Base-by-base conservation (phyloP, 1,284 basidiomycete genomes). In the Melampsora americana region DNA sequence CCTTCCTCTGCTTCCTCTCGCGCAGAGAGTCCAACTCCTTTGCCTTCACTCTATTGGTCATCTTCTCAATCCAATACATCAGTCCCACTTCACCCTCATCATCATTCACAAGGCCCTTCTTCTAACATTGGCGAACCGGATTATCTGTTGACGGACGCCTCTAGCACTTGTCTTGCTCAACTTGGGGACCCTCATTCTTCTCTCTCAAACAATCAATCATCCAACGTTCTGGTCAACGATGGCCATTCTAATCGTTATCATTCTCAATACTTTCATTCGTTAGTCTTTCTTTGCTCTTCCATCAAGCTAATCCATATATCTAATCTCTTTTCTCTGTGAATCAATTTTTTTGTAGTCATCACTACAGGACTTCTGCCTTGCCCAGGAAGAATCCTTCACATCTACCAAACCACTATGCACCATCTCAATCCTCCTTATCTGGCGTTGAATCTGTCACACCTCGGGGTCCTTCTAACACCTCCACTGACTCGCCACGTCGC, bases 191-290 rank as follows among this genome's bases (percentile, higher is more conserved):
- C 65, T 46, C 30, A 35, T 44, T 23, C 65, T 61, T 56, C 32
- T 61, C 32, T 26, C 30, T 35, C 62, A 42, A 23, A 16, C 50
- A 65, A 30, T 62, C 46, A 20, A 28, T 65, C 28, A 48, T 66
- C 28, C 71, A 73, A 35, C 71, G 64, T 18, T 53, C 61, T 14
- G 44, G 65, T 62, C 32, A 64, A 35, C 42, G 28, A 12, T 35
- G 50, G 32, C 32, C 62, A 59, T 39, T 35, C 69, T 50, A 14
- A 66, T 39, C 53, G 28, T 59, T 48, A 35, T 26, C 35, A 71
- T 42, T 46, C 61, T 26, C 61, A 65, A 35, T 67, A 35, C 65
- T 75, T 68, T 75, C 72, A 75, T 61, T 75, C 72, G 72, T 75
- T 28, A 66, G 72, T 75, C 42, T 46, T 12, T 35, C 26, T 23